Base-by-base conservation (phyloP, 148 eudicot species). In the Silene latifolia region DNA sequence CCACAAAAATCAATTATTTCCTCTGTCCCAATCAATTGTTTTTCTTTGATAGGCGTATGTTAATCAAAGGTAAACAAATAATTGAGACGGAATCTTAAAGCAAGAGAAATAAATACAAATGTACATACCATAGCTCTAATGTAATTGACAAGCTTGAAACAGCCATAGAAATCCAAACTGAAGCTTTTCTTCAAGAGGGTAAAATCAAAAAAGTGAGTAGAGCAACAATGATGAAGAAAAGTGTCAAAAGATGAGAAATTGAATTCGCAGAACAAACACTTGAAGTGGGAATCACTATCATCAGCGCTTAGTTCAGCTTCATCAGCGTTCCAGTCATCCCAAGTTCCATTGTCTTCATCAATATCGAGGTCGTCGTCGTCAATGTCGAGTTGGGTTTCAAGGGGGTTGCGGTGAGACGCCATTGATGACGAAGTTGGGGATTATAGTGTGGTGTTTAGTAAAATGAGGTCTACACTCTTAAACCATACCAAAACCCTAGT, bases 61-160 rank as follows among this genome's bases (percentile, higher is more conserved):
- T 0, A 44, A 39, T 23, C 1, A 46, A 59, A 78, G 69, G 8
- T 48, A 75, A 54, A 56, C 5, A 32, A 12, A 24, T 20, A 10
- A 57, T 12, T 4, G 35, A 32, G 8, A 56, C 2, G 27, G 23
- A 46, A 35, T 35, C 42, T 1, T 35, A 35, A 27, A 3, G 10
- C 17, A 12, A 32, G 44, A 59, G 47, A 7, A 20, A 25, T 4
- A 4, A 15, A 35, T 2, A 69, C 74, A 42, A 51, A 83, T 1
- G 8, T 5, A 12, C 14, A 10, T 1, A 48, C 82, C 87, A 77
- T 75, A 25, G 29, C 76, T 80, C 98, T 83, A 67, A 94, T 74
- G 69, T 85, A 94, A 75, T 94, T 94, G 82, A 94, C 83, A 79
- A 94, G 93, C 92, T 88, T 94, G 75, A 94, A 87, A 79, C 82